These are phyloP conservation scores for Fagopyrum esculentum DNA, from an alignment of 148 eudicot genomes.

Conservation along the genomic window DNA sequence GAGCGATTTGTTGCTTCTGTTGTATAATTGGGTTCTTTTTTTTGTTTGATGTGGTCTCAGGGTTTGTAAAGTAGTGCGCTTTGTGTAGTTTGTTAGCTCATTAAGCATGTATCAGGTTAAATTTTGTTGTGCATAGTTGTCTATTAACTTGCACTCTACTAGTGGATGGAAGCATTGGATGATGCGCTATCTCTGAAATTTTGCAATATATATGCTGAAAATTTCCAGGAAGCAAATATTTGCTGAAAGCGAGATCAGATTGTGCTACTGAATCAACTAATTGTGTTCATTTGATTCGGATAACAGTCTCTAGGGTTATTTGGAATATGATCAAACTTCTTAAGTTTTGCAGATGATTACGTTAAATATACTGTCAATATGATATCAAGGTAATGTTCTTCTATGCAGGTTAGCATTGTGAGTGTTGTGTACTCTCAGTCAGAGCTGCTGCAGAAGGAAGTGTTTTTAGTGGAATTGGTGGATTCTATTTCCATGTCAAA, in stretches of 20 bases:
- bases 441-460: constrained; percentile 93
- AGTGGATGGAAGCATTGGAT: not conserved
- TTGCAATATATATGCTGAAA: not conserved
- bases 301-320: not conserved
- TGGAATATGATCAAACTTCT: not conserved
- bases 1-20: not conserved
- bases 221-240: not conserved
- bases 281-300: not conserved
- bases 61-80: not conserved
- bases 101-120: not conserved
- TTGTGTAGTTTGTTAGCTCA: not conserved
- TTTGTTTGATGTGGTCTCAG: not conserved
- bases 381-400: not conserved
- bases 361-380: not conserved
- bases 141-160: not conserved
- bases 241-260: not conserved
- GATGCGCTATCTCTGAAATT: not conserved
- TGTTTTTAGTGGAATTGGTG: constrained; percentile 80
- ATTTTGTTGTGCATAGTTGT: not conserved
- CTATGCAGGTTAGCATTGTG: constrained; percentile 55
- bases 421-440: constrained; percentile 96
- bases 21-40: not conserved
- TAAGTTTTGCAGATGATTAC: not conserved
- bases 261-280: constrained; percentile 4
- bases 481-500: constrained; percentile 86